phyloP scores from a whole-genome alignment of 2,329 filamentous ascomycete genomes.

The Xenosphaeropsis pyriputrescens region DNA sequence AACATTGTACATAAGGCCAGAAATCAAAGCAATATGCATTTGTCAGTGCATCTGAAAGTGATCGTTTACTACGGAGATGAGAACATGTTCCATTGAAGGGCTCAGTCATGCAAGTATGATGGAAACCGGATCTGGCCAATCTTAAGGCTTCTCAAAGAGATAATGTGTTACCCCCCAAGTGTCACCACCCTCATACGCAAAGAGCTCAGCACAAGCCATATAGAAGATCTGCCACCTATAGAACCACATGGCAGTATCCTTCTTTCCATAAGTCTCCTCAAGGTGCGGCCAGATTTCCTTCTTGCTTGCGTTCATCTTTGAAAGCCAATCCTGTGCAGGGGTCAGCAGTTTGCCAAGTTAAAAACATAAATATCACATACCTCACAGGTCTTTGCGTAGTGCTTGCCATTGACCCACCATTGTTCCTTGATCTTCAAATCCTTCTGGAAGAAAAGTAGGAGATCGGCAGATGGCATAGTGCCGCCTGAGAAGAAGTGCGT shows the following conservation, averaged over 20 bases:
- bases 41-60: no score
- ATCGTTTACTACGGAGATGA: no score
- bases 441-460: conserved; percentile 51
- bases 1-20: no score
- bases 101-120: no score
- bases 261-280: conserved; percentile 48
- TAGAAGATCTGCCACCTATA: conserved; percentile 62
- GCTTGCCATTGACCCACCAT: conserved; percentile 57
- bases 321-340: conserved; percentile 38
- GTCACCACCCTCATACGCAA: conserved; percentile 49
- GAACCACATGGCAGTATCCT: conserved; percentile 46
- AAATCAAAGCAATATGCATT: no score
- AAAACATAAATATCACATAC: conserved; percentile 19
- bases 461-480: conserved; percentile 54
- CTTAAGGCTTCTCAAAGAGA: conserved; percentile 41
- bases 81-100: no score
- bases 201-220: conserved; percentile 56
- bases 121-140: background rate
- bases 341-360: conserved; percentile 2
- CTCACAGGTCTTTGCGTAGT: conserved; percentile 59
- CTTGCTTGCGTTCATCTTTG: conserved; percentile 42
- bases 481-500: conserved; percentile 60
- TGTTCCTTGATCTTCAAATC: conserved; percentile 44
- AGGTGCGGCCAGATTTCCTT: conserved; percentile 48
- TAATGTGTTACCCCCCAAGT: conserved; percentile 55